phyloP scores from a whole-genome alignment of 1,284 basidiomycete genomes.

The Papiliotrema nemorosa region DNA sequence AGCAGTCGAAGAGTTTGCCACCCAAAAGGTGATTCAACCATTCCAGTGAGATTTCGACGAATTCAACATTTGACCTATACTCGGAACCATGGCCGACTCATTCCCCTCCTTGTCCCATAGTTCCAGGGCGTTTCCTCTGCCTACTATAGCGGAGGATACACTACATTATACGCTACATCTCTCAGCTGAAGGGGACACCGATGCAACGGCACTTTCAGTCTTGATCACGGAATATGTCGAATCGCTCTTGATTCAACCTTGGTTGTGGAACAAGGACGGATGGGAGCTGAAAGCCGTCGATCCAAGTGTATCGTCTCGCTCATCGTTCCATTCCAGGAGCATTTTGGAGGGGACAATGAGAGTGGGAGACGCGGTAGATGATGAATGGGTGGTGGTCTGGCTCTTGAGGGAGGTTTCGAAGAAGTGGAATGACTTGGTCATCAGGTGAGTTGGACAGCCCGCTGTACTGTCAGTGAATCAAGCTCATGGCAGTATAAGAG shows the following conservation, averaged over 20 bases:
- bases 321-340: neutral
- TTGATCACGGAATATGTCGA: slow-evolving; percentile 63
- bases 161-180: slow-evolving; percentile 71
- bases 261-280: slow-evolving; percentile 83
- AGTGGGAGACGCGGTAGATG: slow-evolving; percentile 88
- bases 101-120: slow-evolving; percentile 1
- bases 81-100: slow-evolving; percentile 1
- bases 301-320: slow-evolving; percentile 48
- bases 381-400: slow-evolving; percentile 94
- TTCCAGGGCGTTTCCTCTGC: slow-evolving; percentile 39
- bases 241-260: slow-evolving; percentile 57
- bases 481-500: slow-evolving; percentile 58
- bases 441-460: slow-evolving; percentile 40
- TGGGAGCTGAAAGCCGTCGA: slow-evolving; percentile 65
- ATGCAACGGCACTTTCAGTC: slow-evolving; percentile 65
- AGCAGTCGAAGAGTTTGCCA: too few relatives aligned
- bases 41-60: neutral
- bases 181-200: slow-evolving; percentile 47
- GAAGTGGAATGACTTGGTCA: slow-evolving; percentile 72
- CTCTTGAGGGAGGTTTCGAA: slow-evolving; percentile 69
- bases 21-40: neutral
- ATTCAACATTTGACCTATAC: neutral
- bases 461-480: slow-evolving; percentile 2
- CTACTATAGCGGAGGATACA: slow-evolving; percentile 73
- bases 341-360: slow-evolving; percentile 71